phyloP scores from a whole-genome alignment of 176 grass and related monocot genomes.

The Cenchrus fungigraminus region DNA sequence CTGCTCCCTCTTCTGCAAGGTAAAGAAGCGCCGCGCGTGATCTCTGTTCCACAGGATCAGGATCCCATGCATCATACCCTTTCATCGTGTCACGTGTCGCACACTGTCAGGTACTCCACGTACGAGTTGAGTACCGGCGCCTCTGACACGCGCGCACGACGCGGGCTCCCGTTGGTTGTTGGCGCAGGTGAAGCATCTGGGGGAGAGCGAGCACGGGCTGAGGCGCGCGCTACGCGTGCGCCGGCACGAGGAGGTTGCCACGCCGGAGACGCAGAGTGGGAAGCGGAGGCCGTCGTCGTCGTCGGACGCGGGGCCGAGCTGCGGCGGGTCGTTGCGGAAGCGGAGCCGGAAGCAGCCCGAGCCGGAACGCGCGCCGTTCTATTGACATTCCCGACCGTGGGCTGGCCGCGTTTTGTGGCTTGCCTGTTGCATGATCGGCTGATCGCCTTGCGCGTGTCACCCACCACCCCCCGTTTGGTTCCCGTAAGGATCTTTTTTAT shows the following conservation, averaged over 20 bases:
- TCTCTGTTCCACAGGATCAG: no score
- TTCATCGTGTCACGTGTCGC: not conserved
- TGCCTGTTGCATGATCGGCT: not conserved
- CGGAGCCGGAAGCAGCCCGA: conserved; percentile 46
- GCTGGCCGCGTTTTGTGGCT: not conserved
- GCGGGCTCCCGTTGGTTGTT: no score
- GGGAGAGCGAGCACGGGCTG: conserved; percentile 46
- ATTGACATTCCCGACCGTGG: not conserved
- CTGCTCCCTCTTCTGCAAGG: conserved; percentile 58
- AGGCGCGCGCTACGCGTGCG: conserved; percentile 17
- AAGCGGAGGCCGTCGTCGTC: conserved; percentile 32
- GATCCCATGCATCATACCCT: no score
- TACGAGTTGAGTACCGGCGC: no score
- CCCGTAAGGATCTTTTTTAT: no score
- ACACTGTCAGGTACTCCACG: not conserved
- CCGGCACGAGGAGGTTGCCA: not conserved
- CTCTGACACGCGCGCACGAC: not conserved
- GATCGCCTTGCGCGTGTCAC: not conserved
- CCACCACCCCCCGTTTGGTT: no score
- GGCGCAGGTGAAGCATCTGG: conserved; percentile 47
- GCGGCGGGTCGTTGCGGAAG: conserved; percentile 43
- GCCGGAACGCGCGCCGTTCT: conserved; percentile 41
- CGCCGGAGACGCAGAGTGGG: conserved; percentile 8
- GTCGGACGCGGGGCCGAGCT: conserved; percentile 26
- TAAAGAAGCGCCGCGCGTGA: not conserved